Evolutionary conservation across 352 stramenopile species (phyloP), one percentile per base, ranked within the genome.

Genomic region (Phytopythium boreale): DNA sequence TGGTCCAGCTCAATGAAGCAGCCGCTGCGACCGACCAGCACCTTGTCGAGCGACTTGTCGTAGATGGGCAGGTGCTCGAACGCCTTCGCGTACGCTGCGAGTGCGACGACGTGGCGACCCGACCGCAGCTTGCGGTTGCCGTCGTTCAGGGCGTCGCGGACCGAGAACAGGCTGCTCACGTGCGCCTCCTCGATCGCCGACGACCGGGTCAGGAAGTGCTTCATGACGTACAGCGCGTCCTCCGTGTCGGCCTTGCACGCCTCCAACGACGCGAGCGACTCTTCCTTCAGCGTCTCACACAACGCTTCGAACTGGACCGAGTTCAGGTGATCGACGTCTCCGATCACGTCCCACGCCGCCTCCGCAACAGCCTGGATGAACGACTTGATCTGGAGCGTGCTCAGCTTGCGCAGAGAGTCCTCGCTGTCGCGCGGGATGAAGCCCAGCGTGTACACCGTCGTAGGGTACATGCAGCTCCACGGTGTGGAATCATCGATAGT

Each of bases 311-410:
- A 90, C 62, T 93, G 73, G 31, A 95, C 55, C 34, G 89, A 72
- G 67, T 74, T 89, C 37, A 90, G 63, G 1, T 71, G 57, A 36
- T 87, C 70, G 11, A 59, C 56, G 61, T 85, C 69, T 22, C 73
- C 71, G 4, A 93, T 72, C 20, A 88, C 82, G 11, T 81, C 77
- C 77, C 77, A 90, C 14, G 79, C 79, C 37, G 79, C 84, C 52
- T 95, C 82, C 7, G 83, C 84, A 7, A 88, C 64, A 3, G 82
- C 80, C 61, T 95, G 83, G 50, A 92, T 92, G 31, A 93, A 87
- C n/a, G 87, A 88, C 68, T 93, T 95, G 62, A 92, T 79, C 59
- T 95, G 87, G 15, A 95, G 59, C 8, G 83, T 92, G 62, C 87
- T 95, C 34, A 92, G 67, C 58, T 89, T 90, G 58, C 87, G 84